Base-by-base conservation (phyloP, 164 flowering plant genomes). In the Cinnamomum chago region DNA sequence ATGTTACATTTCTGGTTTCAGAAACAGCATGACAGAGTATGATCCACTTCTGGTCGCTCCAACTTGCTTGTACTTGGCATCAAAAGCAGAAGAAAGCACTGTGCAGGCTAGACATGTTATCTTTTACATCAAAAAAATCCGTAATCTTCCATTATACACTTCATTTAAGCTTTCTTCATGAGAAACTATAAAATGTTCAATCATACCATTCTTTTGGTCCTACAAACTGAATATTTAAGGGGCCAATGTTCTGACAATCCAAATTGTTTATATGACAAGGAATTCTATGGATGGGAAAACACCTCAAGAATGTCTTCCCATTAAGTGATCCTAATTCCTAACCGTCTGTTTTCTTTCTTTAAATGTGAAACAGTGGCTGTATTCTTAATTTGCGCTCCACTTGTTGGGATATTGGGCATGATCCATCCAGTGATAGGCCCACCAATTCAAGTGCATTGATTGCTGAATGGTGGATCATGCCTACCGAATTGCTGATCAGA, bases 11-110 rank as follows among this genome's bases (percentile, higher is more conserved):
- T 82, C n/a, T 79, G 58, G 14, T 73, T 78, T 79, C 90, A 96
- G 99, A 73, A 94, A 83, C 82, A 89, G 93, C 80, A 87, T 96
- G 97, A 77, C 91, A 15, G 97, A 96, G 71, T 94, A 84, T 86
- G 98, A 96, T 81, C 99, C 99, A 68, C 93, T 94, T 68, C 86
- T 96, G 27, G 95, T 96, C 50, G 98, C 94, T 78, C 98, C 97
- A 51, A 79, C 97, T 22, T 94, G 97, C 90, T 86, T 96, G 82
- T 96, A 93, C 83, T 81, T 96, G 86, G 99, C 99, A 74, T 82
- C 98, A 62, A 96, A 96, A 86, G 99, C 98, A 73, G 99, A 96
- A 81, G 99, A 96, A 86, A 92, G 98, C 94, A 91, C 95, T 3
- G 92, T 94, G 74, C 97, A 89, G 80, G 97, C 98, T 74, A 85